A percentile compares a stretch with the other conserved stretches of the same genome.
Evolutionary conservation across 2,329 filamentous ascomycete genomes (phyloP).

Genomic region (Didymella segeticola): DNA sequence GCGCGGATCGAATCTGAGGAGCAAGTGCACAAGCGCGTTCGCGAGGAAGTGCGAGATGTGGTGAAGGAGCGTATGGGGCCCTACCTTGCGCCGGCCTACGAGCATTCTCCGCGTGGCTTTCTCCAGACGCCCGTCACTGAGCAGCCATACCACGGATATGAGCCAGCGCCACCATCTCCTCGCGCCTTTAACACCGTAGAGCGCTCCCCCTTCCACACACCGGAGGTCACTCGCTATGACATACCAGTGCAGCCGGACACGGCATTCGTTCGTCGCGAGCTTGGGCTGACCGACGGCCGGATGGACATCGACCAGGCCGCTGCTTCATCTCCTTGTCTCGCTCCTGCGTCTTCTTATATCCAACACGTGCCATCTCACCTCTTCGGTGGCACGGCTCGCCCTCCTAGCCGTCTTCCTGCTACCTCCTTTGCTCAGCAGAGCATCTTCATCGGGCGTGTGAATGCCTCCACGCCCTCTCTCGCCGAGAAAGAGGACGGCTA

Average conservation of each 20-base stretch:
- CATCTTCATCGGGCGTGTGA: neutral
- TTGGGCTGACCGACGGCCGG: neutral
- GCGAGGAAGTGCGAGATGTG: neutral
- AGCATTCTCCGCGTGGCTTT: neutral
- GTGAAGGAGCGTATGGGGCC: neutral
- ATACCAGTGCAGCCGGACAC: neutral
- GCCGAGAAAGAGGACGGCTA: neutral
- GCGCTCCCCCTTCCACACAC: neutral
- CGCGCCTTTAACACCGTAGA: neutral
- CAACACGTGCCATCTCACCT: neutral
- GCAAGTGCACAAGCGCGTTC: neutral
- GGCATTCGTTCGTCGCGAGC: neutral
- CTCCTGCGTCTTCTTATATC: neutral
- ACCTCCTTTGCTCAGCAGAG: neutral
- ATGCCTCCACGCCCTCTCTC: neutral
- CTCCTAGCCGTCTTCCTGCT: neutral
- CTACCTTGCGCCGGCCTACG: neutral
- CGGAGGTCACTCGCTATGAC: neutral
- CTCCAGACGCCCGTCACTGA: neutral
- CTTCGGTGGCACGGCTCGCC: neutral
- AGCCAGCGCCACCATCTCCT: neutral
- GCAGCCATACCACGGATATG: neutral
- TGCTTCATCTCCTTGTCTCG: neutral
- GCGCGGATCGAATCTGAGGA: neutral
- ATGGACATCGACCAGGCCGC: neutral